A percentile compares a stretch with the other conserved stretches of the same genome.
Conservation (phyloP, 2,329 filamentous ascomycete species). For the Aspergillus novofumigatus region DNA sequence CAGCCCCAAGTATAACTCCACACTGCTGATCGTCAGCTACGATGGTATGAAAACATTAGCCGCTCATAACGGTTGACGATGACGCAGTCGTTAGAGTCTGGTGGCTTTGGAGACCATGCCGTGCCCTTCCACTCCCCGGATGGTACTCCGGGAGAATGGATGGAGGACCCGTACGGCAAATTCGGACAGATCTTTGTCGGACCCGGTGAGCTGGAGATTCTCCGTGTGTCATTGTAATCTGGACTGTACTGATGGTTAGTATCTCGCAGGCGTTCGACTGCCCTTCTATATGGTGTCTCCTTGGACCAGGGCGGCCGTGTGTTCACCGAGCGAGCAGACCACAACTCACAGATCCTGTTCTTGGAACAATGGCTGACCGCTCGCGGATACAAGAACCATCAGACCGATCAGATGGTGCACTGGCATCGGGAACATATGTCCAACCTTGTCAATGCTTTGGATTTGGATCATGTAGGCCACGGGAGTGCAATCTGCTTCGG, state of each 20-base stretch:
- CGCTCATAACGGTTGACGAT: not conserved
- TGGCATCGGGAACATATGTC: constrained; percentile 49
- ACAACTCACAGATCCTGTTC: constrained; percentile 54
- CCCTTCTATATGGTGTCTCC: constrained; percentile 55
- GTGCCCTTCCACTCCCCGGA: constrained; percentile 48
- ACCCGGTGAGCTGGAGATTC: constrained; percentile 27
- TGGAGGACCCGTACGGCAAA: constrained; percentile 42
- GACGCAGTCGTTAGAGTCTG: constrained; percentile 40
- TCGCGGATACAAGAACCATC: constrained; percentile 39
- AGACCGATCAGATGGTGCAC: constrained; percentile 41
- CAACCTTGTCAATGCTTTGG: constrained; percentile 46
- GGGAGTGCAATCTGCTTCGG: not conserved
- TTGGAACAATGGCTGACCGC: constrained; percentile 49
- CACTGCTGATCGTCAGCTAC: constrained; percentile 49
- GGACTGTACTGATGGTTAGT: not conserved
- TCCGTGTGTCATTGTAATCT: not conserved
- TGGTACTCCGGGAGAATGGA: constrained; percentile 52
- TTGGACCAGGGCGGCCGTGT: constrained; percentile 53
- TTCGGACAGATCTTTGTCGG: constrained; percentile 44
- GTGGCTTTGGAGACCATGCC: constrained; percentile 54
- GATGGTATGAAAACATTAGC: constrained; percentile 34
- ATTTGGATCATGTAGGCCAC: constrained; percentile 36
- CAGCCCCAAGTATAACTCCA: constrained; percentile 48
- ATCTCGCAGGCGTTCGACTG: constrained; percentile 43
- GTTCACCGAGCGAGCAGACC: constrained; percentile 53